Base-by-base conservation (phyloP, 2,329 filamentous ascomycete species). In the Fusarium sp. region DNA sequence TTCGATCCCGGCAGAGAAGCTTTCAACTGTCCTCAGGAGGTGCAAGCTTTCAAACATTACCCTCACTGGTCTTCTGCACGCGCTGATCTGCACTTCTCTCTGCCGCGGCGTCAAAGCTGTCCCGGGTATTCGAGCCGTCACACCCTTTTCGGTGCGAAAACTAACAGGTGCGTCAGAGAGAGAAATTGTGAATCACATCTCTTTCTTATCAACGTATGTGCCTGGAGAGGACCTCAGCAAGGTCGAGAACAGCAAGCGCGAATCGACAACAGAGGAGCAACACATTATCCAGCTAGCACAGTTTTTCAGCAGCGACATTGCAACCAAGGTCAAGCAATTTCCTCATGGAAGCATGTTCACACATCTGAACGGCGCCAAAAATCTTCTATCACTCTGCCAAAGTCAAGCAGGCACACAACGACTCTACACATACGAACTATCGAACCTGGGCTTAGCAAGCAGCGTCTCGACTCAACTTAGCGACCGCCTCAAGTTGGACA, bases 141-240 rank as follows among this genome's bases (percentile, higher is more conserved):
- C 69, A 0, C 73, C 72, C 0, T 74, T 63, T 6, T 73, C 66
- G 0, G 13, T 65, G 5, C 35, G 69, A n/a, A 57, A 33, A 7
- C 22, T 62, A 10, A 66, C 64, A 18, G 35, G 40, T 10, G 38
- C 42, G 0, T 63, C 35, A 2, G 36, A 45, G 1, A 6, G 5
- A 0, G 71, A 68, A 0, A 70, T 74, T 1, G 42, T 73, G 2
- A 58, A 75, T 3, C 73, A 74, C 2, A 47, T 72, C 8, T 70
- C 69, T 6, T 68, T 47, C 8, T 3, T 73, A 3, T 38, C 45
- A 5, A 68, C 33, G 5, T 54, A 73, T 6, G 14, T 70, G 0
- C 20, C 66, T 10, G 3, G 4, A 0, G 5, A 25, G 1, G 38
- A 60, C 0, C 2, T 74, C 0, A 22, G 57, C 2, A 54, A 25